phyloP scores from a whole-genome alignment of 2,329 filamentous ascomycete genomes.

The Fusarium armeniacum region DNA sequence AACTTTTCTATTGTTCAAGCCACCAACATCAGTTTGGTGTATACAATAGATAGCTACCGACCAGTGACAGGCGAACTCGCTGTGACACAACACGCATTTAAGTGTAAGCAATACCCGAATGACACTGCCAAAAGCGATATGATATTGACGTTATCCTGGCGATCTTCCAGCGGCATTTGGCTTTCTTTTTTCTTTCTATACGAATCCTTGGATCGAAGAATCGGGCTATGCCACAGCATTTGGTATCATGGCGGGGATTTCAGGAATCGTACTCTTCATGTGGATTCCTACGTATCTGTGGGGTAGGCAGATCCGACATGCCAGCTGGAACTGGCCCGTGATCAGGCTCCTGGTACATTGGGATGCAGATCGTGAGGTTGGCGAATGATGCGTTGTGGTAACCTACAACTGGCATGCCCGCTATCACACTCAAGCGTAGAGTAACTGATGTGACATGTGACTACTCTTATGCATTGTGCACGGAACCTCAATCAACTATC shows the following conservation, averaged over 20 bases:
- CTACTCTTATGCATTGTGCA: no score
- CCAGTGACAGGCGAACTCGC: not conserved
- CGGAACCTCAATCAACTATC: no score
- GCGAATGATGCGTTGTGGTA: not conserved
- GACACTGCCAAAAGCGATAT: not conserved
- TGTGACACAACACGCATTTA: not conserved
- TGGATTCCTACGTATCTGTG: not conserved
- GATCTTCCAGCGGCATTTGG: not conserved
- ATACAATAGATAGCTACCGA: not conserved
- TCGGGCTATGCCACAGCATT: not conserved
- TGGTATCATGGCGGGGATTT: not conserved
- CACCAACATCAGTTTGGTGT: not conserved
- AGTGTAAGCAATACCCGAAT: not conserved
- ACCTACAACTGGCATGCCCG: no score
- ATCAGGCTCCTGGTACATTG: not conserved
- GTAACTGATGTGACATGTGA: no score
- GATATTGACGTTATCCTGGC: not conserved
- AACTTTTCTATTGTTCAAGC: not conserved
- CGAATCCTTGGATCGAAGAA: not conserved
- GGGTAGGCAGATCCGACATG: not conserved
- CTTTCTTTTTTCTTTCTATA: not conserved
- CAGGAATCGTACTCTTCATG: not conserved
- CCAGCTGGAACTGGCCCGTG: not conserved
- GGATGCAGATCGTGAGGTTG: not conserved
- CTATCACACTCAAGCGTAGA: no score